Percentiles rank a stretch among this genome's conserved stretches.
Conservation (phyloP, 805 yeast species). For the Wickerhamiella brachini region DNA sequence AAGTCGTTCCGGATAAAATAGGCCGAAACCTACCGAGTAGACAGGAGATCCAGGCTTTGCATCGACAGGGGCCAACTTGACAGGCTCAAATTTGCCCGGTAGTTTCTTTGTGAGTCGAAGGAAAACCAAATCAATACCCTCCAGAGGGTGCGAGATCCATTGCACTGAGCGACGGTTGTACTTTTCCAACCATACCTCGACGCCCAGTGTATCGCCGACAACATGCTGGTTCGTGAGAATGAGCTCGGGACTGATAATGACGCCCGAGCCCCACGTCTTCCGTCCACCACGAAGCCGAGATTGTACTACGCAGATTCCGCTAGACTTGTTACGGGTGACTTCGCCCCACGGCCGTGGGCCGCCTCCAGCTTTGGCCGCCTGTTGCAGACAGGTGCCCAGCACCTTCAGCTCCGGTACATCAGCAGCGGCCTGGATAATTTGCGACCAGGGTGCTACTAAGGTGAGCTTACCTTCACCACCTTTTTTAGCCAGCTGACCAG, state of each 20-base stretch:
- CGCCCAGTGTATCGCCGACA: slow-evolving; percentile 10
- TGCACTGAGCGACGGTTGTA: slow-evolving; percentile 4
- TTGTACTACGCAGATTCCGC: slow-evolving; percentile 14
- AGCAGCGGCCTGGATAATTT: slow-evolving; percentile 3
- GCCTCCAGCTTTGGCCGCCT: neutral
- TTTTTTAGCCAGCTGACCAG: slow-evolving; percentile 18
- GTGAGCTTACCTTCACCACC: slow-evolving; percentile 24
- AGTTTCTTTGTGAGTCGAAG: slow-evolving; percentile 12
- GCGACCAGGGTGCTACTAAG: slow-evolving; percentile 21
- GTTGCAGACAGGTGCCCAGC: neutral
- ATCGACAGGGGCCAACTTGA: slow-evolving; percentile 8
- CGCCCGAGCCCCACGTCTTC: slow-evolving; percentile 27
- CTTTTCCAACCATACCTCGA: slow-evolving; percentile 9
- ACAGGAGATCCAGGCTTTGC: slow-evolving; percentile 16
- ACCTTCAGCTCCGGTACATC: neutral
- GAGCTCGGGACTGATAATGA: slow-evolving; percentile 17
- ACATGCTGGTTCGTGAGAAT: slow-evolving; percentile 26
- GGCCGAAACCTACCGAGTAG: slow-evolving; percentile 24
- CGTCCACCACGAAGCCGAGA: slow-evolving; percentile 13
- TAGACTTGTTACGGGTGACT: neutral
- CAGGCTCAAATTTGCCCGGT: slow-evolving; percentile 10
- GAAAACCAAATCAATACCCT: slow-evolving; percentile 22
- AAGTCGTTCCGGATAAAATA: slow-evolving; percentile 19
- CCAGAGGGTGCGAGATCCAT: slow-evolving; percentile 17
- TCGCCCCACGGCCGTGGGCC: slow-evolving; percentile 1